Evolutionary conservation across 306 rosid species (phyloP).

Genomic region (Inga laurina): DNA sequence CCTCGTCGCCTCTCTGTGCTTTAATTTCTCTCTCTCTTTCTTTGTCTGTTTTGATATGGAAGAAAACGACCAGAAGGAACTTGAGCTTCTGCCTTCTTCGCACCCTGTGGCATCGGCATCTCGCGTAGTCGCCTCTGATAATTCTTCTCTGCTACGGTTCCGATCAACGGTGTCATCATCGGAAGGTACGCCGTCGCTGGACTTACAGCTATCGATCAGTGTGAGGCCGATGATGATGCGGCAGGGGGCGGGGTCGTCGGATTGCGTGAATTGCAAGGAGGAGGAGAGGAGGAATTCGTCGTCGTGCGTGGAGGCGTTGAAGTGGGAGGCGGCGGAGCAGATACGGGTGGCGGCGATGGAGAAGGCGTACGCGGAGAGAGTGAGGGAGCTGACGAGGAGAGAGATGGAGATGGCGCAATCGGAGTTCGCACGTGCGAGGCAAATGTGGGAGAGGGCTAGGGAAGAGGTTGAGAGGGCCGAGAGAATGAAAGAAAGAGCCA

Average conservation of each 20-base stretch:
- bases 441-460: conserved; percentile 94
- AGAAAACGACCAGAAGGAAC: conserved; percentile 67
- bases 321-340: conserved; percentile 98
- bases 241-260: conserved; percentile 1
- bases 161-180: conserved; percentile 60
- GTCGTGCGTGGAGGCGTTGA: conserved; percentile 64
- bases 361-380: conserved; percentile 69
- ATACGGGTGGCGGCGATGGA: conserved; percentile 90
- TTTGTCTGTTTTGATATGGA: conserved; percentile 49
- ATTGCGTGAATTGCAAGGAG: conserved; percentile 14
- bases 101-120: conserved; percentile 21
- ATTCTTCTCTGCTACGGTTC: conserved; percentile 47
- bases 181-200: conserved; percentile 49
- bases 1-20: background rate
- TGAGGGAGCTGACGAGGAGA: conserved; percentile 78
- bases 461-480: conserved; percentile 86
- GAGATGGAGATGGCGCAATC: conserved; percentile 97
- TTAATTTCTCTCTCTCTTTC: background rate
- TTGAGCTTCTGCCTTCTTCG: conserved; percentile 80
- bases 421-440: conserved; percentile 86
- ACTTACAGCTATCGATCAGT: conserved; percentile 87
- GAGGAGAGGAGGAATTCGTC: background rate
- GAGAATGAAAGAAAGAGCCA: conserved; percentile 79
- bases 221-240: conserved; percentile 46
- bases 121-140: background rate